phyloP scores from a whole-genome alignment of 2,329 filamentous ascomycete genomes.

The Cercospora sesami region DNA sequence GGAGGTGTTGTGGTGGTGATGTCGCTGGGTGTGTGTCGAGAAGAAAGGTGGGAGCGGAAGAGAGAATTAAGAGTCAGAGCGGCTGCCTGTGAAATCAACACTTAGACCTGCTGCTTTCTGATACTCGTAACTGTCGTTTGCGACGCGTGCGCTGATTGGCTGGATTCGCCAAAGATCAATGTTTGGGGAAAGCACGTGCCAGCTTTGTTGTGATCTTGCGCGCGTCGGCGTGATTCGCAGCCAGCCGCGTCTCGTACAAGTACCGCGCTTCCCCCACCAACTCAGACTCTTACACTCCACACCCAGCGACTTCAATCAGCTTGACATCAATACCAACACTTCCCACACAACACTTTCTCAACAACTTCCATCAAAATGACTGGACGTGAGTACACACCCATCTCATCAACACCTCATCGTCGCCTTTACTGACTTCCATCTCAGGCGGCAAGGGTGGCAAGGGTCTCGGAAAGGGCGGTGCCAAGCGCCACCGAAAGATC shows the following conservation, averaged over 20 bases:
- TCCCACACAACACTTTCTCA: constrained; percentile 25
- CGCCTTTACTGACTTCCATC: constrained; percentile 33
- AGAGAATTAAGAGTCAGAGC: constrained; percentile 5
- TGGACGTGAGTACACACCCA: constrained; percentile 48
- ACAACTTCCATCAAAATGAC: constrained; percentile 49
- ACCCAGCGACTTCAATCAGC: constrained; percentile 30
- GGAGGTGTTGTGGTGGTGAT: constrained; percentile 23
- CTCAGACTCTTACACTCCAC: constrained; percentile 28
- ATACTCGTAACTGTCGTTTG: constrained; percentile 12
- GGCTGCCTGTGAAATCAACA: constrained; percentile 13
- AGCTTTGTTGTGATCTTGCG: constrained; percentile 20
- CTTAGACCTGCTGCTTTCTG: constrained; percentile 3
- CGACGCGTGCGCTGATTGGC: constrained; percentile 6
- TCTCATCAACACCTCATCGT: constrained; percentile 19
- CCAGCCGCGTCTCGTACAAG: constrained; percentile 13
- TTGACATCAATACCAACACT: constrained; percentile 30
- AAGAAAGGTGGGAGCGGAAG: constrained; percentile 23
- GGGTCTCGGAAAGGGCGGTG: constrained; percentile 96
- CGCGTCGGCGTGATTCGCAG: constrained; percentile 2
- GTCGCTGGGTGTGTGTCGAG: constrained; percentile 29
- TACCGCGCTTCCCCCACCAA: constrained; percentile 22
- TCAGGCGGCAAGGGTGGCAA: constrained; percentile 92
- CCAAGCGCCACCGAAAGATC: constrained; percentile 99
- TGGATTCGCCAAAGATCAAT: constrained; percentile 4
- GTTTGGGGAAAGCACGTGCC: constrained; percentile 9